phyloP scores from a whole-genome alignment of 257 asterid genomes.

The Lycium ferocissimum region DNA sequence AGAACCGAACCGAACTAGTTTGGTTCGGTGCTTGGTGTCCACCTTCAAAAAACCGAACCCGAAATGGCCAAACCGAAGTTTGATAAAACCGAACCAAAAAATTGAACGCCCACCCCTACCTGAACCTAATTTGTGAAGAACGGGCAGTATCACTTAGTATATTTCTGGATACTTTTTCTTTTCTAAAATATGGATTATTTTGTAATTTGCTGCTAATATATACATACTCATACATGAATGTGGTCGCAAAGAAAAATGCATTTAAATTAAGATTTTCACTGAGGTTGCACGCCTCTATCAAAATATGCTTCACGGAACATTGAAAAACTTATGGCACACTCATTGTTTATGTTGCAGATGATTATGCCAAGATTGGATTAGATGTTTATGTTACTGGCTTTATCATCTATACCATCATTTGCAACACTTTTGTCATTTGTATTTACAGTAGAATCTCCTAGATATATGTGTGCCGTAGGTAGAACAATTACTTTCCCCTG shows the following conservation, averaged over 20 bases:
- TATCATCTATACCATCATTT: conserved; percentile 69
- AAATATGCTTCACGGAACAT: background rate
- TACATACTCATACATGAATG: conserved; percentile 1
- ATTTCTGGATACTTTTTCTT: background rate
- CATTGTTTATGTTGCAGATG: conserved; percentile 40
- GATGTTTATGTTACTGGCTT: conserved; percentile 70
- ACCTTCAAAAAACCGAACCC: too few species aligned
- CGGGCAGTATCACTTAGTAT: too few species aligned
- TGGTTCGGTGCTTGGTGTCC: too few species aligned
- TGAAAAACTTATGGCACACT: background rate
- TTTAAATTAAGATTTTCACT: background rate
- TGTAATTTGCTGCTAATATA: background rate
- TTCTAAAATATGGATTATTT: background rate
- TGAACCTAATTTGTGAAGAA: background rate
- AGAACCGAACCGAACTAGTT: too few species aligned
- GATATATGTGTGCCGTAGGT: conserved; percentile 59
- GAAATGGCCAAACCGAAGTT: too few species aligned
- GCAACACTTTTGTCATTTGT: conserved; percentile 54
- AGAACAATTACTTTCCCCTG: conserved; percentile 45
- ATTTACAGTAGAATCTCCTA: conserved; percentile 68
- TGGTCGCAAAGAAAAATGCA: background rate
- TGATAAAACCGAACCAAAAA: too few species aligned
- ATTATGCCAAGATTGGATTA: conserved; percentile 69
- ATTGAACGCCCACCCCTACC: too few species aligned
- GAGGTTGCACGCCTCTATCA: background rate